Percentiles rank a stretch among this genome's conserved stretches.
Evolutionary conservation across 129 eudicot genomes (phyloP).

Genomic region (Kitagawia praeruptora): DNA sequence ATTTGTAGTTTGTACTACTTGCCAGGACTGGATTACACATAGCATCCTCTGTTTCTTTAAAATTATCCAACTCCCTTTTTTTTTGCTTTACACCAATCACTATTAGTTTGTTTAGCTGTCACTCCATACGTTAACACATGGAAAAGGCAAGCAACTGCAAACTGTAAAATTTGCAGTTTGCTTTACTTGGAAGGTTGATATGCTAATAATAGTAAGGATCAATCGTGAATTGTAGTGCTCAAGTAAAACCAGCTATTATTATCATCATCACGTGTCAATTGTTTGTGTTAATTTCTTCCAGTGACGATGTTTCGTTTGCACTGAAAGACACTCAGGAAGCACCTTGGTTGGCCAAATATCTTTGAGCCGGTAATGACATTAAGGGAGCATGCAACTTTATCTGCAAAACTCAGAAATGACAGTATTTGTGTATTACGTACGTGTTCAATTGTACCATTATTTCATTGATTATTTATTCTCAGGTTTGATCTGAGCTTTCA

Average conservation of each 20-base stretch:
- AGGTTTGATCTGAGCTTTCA: neutral
- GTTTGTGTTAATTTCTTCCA: slow-evolving; percentile 25
- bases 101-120: neutral
- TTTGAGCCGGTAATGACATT: slow-evolving; percentile 16
- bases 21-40: neutral
- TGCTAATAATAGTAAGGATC: neutral
- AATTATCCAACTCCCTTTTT: no score
- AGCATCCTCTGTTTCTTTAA: neutral
- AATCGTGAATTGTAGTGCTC: neutral
- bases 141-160: neutral
- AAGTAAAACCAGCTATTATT: neutral
- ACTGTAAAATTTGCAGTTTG: neutral
- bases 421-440: neutral
- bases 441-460: neutral
- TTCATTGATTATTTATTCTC: neutral
- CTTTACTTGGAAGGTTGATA: neutral
- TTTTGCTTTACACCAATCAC: neutral
- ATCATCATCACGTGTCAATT: neutral
- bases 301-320: slow-evolving; percentile 93
- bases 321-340: slow-evolving; percentile 83
- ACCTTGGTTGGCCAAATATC: slow-evolving; percentile 85
- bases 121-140: neutral
- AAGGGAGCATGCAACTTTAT: neutral
- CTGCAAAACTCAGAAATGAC: neutral
- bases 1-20: neutral